Evolutionary conservation across 176 grass and related monocot species (phyloP), one percentile per base, ranked within the genome.

Genomic region (Carex myosuroides): DNA sequence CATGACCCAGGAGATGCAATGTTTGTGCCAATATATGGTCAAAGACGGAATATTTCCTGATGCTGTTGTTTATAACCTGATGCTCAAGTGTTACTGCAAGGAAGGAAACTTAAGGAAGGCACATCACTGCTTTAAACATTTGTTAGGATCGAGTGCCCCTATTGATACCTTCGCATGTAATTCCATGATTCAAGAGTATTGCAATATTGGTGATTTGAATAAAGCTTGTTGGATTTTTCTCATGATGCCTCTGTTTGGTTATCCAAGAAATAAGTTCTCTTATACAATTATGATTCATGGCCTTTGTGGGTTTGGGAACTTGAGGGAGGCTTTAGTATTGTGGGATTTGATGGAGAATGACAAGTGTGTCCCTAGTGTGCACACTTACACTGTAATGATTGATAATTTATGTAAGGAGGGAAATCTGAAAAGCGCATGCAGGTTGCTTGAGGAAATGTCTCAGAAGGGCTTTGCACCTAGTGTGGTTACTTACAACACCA

Each of bases 211-310:
- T 76, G 78, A 92, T 52, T 32, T 92, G 67, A 85, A 85, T 76
- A 86, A 72, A 48, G 94, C 94, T 64, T 97, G 94, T 57, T 90
- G 94, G 83, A 16, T 97, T 13, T 83, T 97, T 41, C 21, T 94
- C 30, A 91, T 97, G 89, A 97, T 97, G 94, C 91, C 94, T 13
- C 44, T 88, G 62, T 79, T 86, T 60, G 91, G 91, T 82, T 90
- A 84, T 79, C 17, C 2, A 54, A 94, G 91, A 83, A 94, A 97
- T 82, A 81, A 92, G 64, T 93, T 90, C 82, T 93, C 94, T 35
- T 94, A 92, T 42, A 97, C 91, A 50, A 94, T 94, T 79, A 85
- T 89, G 13, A 97, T 97, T 46, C 91, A 90, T 59, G 91, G 89
- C 1, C 88, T 94, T 50, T 97, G 84, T 37, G 85, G 91, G 68